A percentile compares a stretch with the other conserved stretches of the same genome.
phyloP scores from a whole-genome alignment of 1,139 yeast genomes.

The Wickerhamomyces sp. region DNA sequence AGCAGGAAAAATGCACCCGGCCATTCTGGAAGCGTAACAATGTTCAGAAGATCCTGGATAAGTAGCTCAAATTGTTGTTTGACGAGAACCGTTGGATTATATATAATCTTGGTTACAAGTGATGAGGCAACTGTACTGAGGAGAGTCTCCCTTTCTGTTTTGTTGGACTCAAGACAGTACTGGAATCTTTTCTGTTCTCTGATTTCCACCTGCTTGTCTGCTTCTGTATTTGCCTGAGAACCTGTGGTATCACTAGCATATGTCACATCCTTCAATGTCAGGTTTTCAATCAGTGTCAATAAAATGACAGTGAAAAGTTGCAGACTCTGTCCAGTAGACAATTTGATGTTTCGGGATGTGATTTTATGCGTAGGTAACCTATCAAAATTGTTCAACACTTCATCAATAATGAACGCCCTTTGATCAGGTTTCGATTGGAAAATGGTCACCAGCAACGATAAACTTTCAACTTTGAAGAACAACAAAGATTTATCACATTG shows the following conservation, averaged over 20 bases:
- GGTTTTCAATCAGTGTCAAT: slow-evolving; percentile 41
- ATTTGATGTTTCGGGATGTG: slow-evolving; percentile 38
- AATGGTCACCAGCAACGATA: slow-evolving; percentile 38
- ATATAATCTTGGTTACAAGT: slow-evolving; percentile 36
- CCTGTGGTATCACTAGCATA: slow-evolving; percentile 15
- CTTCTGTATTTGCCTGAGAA: slow-evolving; percentile 7
- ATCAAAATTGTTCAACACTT: slow-evolving; percentile 48
- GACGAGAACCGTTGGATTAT: slow-evolving; percentile 33
- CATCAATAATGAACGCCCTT: slow-evolving; percentile 53
- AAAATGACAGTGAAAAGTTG: slow-evolving; percentile 45
- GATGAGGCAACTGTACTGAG: slow-evolving; percentile 34
- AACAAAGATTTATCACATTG: slow-evolving; percentile 10
- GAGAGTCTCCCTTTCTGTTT: slow-evolving; percentile 8
- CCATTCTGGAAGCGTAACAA: slow-evolving; percentile 55
- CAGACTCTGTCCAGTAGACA: slow-evolving; percentile 41
- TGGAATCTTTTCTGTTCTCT: slow-evolving; percentile 14
- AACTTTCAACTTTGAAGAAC: slow-evolving; percentile 29
- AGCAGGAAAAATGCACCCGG: slow-evolving; percentile 50
- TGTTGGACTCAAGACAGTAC: slow-evolving; percentile 1
- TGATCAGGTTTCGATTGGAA: slow-evolving; percentile 47
- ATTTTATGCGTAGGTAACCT: slow-evolving; percentile 41
- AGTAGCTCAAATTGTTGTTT: slow-evolving; percentile 45
- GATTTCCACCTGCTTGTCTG: slow-evolving; percentile 10
- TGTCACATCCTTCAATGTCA: slow-evolving; percentile 24
- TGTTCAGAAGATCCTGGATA: slow-evolving; percentile 47